A percentile compares a stretch with the other conserved stretches of the same genome.
These are phyloP conservation scores for Drechslerella dactyloides DNA, from an alignment of 2,329 filamentous ascomycete genomes.

Conservation along the genomic window DNA sequence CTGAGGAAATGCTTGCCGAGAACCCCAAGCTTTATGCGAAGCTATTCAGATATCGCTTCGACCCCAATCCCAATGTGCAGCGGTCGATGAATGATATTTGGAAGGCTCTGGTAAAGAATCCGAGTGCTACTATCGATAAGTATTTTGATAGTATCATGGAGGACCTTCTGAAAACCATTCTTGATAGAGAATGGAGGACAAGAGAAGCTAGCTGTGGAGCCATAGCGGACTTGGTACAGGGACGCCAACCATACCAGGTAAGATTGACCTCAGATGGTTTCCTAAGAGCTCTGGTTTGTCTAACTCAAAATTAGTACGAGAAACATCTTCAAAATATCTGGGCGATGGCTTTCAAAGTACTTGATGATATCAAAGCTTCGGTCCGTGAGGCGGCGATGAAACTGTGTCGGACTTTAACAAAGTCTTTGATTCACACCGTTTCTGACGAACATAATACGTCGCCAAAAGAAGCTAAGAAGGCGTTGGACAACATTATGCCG, in stretches of 20 bases:
- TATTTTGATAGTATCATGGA: conserved; percentile 89
- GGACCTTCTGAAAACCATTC: conserved; percentile 81
- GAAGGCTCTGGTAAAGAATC: conserved; percentile 92
- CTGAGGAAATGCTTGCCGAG: conserved; percentile 71
- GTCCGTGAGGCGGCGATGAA: conserved; percentile 81
- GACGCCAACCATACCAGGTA: conserved; percentile 62
- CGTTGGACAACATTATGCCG: conserved; percentile 85
- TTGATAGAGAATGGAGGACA: conserved; percentile 91
- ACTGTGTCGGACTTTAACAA: conserved; percentile 82
- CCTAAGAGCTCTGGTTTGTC: conserved; percentile 58
- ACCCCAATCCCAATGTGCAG: conserved; percentile 91
- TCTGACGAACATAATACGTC: conserved; percentile 53
- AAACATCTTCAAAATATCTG: conserved; percentile 85
- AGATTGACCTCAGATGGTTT: background rate
- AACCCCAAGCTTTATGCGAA: conserved; percentile 96
- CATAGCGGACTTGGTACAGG: conserved; percentile 84
- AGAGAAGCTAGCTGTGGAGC: conserved; percentile 91
- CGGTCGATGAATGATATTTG: conserved; percentile 97
- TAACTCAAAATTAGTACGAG: conserved; percentile 69
- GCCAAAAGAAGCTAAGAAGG: conserved; percentile 53
- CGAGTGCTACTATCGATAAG: conserved; percentile 73
- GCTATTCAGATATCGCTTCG: conserved; percentile 90
- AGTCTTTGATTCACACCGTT: conserved; percentile 72
- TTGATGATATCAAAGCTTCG: conserved; percentile 94
- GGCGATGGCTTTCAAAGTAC: conserved; percentile 82